Evolutionary conservation across 805 yeast genomes (phyloP).

Genomic region (Tetrapisispora iriomotensis): DNA sequence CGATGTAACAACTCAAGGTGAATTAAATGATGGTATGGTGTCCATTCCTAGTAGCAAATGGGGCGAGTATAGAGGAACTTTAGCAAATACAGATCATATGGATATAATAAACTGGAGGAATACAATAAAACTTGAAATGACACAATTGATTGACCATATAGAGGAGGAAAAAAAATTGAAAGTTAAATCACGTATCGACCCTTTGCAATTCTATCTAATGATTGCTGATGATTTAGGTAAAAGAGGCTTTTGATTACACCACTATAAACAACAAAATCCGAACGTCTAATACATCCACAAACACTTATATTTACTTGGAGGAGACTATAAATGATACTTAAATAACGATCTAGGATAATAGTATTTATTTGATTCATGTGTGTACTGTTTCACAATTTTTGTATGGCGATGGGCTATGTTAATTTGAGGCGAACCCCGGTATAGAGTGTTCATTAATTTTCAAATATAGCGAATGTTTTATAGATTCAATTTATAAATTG

Average conservation of each 20-base stretch:
- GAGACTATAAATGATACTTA: too few species aligned
- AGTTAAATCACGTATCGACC: constrained; percentile 42
- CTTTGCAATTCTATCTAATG: constrained; percentile 57
- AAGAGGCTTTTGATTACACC: constrained; percentile 37
- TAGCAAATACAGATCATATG: constrained; percentile 71
- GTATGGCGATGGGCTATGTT: too few species aligned
- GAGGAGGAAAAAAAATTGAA: constrained; percentile 11
- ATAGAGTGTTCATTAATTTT: too few species aligned
- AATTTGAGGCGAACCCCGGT: too few species aligned
- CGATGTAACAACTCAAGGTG: constrained; percentile 31
- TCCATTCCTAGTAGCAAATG: constrained; percentile 69
- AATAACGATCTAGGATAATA: too few species aligned
- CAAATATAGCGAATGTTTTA: too few species aligned
- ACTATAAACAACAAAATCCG: background rate
- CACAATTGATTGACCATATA: background rate
- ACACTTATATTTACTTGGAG: too few species aligned
- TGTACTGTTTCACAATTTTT: too few species aligned
- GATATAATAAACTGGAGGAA: constrained; percentile 82
- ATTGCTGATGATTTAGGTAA: constrained; percentile 52
- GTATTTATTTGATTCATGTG: too few species aligned
- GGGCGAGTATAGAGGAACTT: constrained; percentile 76
- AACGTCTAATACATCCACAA: too few species aligned
- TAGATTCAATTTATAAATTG: too few species aligned
- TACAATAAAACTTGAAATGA: constrained; percentile 31
- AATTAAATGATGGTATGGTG: constrained; percentile 80